These are phyloP conservation scores for Clonostachys rosea DNA, from an alignment of 2,329 filamentous ascomycete genomes.

Conservation along the genomic window DNA sequence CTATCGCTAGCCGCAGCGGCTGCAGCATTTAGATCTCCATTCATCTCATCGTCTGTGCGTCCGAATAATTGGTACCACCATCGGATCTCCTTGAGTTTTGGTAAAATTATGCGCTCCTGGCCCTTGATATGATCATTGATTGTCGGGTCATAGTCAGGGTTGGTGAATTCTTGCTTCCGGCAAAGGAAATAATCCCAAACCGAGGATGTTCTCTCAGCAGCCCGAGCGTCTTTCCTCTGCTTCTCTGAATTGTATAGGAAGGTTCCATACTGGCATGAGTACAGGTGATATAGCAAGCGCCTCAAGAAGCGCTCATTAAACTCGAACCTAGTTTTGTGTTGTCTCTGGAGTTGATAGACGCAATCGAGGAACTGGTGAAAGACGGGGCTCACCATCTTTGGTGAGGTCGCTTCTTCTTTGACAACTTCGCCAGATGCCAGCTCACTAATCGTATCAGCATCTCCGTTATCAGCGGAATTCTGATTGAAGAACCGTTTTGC, in stretches of 20 bases:
- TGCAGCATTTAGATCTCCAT: slow-evolving; percentile 56
- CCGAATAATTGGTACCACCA: slow-evolving; percentile 95
- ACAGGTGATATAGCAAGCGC: slow-evolving; percentile 85
- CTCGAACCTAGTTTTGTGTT: slow-evolving; percentile 86
- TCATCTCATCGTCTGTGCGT: slow-evolving; percentile 89
- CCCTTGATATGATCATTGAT: slow-evolving; percentile 77
- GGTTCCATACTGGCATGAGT: slow-evolving; percentile 94
- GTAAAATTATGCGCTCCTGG: slow-evolving; percentile 80
- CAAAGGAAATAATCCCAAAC: slow-evolving; percentile 96
- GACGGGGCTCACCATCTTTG: slow-evolving; percentile 90
- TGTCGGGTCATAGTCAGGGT: slow-evolving; percentile 69
- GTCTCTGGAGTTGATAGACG: slow-evolving; percentile 82
- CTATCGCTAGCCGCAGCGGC: slow-evolving; percentile 42
- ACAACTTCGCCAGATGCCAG: slow-evolving; percentile 30
- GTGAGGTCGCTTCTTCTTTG: slow-evolving; percentile 65
- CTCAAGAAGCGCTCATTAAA: slow-evolving; percentile 93
- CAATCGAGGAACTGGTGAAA: slow-evolving; percentile 98
- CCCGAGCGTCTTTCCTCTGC: slow-evolving; percentile 67
- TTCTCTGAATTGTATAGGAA: slow-evolving; percentile 96
- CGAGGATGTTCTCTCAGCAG: slow-evolving; percentile 70
- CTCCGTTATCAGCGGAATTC: slow-evolving; percentile 51
- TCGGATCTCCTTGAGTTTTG: slow-evolving; percentile 69
- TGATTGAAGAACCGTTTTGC: slow-evolving; percentile 84
- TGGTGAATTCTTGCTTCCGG: slow-evolving; percentile 75
- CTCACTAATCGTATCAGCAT: slow-evolving; percentile 49